A percentile compares a stretch with the other conserved stretches of the same genome.
These are phyloP conservation scores for Dryas drummondii DNA, from an alignment of 306 rosid genomes.

Conservation along the genomic window DNA sequence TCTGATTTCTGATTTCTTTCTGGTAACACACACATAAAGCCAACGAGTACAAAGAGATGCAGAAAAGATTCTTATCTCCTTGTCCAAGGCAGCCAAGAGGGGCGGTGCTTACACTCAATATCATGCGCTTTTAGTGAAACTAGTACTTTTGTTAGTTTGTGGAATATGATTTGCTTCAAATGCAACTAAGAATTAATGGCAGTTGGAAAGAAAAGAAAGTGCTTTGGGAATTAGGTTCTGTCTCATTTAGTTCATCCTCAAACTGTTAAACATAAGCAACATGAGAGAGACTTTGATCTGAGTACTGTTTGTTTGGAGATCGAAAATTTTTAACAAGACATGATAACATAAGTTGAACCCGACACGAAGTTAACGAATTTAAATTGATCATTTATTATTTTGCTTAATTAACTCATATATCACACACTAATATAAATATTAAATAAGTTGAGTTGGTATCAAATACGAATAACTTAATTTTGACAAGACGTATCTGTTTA, in stretches of 20 bases:
- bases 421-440: too few species aligned
- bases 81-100: conserved; percentile 11
- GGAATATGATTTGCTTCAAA: conserved; percentile 18
- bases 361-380: too few species aligned
- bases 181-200: neutral
- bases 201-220: neutral
- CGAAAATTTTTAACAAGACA: too few species aligned
- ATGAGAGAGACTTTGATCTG: neutral
- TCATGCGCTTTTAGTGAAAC: neutral
- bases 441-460: too few species aligned
- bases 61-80: conserved; percentile 26
- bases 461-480: too few species aligned
- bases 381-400: too few species aligned
- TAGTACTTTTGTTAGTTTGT: neutral
- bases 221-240: conserved; percentile 5
- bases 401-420: too few species aligned
- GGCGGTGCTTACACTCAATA: conserved; percentile 7
- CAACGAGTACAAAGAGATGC: neutral
- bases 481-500: too few species aligned
- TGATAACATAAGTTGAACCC: too few species aligned
- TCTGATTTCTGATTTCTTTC: too few species aligned
- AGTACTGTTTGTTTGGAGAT: neutral
- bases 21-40: neutral
- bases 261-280: neutral
- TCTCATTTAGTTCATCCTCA: neutral